A percentile compares a stretch with the other conserved stretches of the same genome.
phyloP scores from a whole-genome alignment of 768 basidiomycete species.

The Kondoa subrosea region DNA sequence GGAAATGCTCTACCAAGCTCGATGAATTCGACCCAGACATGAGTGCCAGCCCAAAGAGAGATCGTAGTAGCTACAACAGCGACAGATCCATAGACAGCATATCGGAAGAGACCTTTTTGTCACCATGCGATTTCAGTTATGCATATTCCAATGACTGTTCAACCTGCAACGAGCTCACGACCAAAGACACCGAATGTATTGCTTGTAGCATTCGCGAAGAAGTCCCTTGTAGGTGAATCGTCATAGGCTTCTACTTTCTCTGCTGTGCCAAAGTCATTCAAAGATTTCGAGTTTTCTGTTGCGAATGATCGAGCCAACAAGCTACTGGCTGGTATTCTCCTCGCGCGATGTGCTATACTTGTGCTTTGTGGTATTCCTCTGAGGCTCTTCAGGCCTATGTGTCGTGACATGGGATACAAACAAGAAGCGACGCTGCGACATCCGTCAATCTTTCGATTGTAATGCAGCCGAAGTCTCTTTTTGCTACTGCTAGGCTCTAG shows the following conservation, averaged over 20 bases:
- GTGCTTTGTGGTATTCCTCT: too few species aligned
- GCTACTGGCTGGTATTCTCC: too few species aligned
- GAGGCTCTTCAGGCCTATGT: too few species aligned
- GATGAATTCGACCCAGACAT: constrained; percentile 23
- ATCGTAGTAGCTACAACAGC: constrained; percentile 12
- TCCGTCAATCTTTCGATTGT: too few species aligned
- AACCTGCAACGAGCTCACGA: not conserved
- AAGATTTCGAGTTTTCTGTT: not conserved
- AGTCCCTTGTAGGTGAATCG: not conserved
- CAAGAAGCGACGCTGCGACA: too few species aligned
- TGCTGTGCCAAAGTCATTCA: not conserved
- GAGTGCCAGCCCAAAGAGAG: constrained; percentile 5
- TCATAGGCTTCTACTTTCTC: not conserved
- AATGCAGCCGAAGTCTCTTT: too few species aligned
- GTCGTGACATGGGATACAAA: too few species aligned
- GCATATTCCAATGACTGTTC: not conserved
- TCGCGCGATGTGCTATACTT: too few species aligned
- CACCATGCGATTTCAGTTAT: not conserved
- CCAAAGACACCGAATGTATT: constrained; percentile 2
- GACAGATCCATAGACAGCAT: constrained; percentile 21
- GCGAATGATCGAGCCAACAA: not conserved
- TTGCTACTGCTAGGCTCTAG: too few species aligned
- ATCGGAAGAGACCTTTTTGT: constrained; percentile 17
- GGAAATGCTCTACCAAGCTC: constrained; percentile 1
- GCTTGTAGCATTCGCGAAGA: not conserved